A percentile compares a stretch with the other conserved stretches of the same genome.
These are phyloP conservation scores for Cryphonectria parasitica DNA, from an alignment of 2,329 filamentous ascomycete species.

Conservation along the genomic window DNA sequence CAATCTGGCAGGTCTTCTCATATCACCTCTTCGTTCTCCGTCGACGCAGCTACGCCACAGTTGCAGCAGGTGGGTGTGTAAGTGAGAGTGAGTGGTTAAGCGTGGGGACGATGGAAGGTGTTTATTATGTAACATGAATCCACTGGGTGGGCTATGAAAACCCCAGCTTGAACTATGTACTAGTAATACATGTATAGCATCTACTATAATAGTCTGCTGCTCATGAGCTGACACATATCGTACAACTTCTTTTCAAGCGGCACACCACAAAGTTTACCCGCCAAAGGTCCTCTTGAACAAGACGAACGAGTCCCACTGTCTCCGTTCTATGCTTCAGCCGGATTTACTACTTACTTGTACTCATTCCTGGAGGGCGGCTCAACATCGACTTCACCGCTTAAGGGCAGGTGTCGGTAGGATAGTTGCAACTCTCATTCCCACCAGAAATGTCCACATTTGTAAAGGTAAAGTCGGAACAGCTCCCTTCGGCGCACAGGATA, in stretches of 20 bases:
- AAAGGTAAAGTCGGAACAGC: conserved; percentile 59
- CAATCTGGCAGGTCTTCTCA: background rate
- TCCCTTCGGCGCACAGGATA: conserved; percentile 56
- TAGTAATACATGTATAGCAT: too few relatives aligned
- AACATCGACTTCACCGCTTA: background rate
- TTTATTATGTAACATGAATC: background rate
- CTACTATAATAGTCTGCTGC: too few relatives aligned
- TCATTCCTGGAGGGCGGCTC: too few relatives aligned
- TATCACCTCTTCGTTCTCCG: background rate
- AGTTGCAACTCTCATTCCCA: conserved; percentile 41
- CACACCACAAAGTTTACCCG: background rate
- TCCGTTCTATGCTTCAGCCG: background rate
- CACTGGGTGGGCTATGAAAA: background rate
- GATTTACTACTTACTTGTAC: too few relatives aligned
- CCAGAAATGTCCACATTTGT: conserved; percentile 53
- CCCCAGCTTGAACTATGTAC: background rate
- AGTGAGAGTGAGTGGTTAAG: background rate
- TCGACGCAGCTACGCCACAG: background rate
- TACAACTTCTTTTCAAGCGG: too few relatives aligned
- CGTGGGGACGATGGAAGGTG: background rate
- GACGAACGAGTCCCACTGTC: background rate
- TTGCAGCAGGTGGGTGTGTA: too few relatives aligned
- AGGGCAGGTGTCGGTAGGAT: conserved; percentile 23
- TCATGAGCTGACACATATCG: too few relatives aligned
- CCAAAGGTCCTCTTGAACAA: background rate